Conservation (phyloP, 2,329 filamentous ascomycete species). For the Diaporthe batatas region DNA sequence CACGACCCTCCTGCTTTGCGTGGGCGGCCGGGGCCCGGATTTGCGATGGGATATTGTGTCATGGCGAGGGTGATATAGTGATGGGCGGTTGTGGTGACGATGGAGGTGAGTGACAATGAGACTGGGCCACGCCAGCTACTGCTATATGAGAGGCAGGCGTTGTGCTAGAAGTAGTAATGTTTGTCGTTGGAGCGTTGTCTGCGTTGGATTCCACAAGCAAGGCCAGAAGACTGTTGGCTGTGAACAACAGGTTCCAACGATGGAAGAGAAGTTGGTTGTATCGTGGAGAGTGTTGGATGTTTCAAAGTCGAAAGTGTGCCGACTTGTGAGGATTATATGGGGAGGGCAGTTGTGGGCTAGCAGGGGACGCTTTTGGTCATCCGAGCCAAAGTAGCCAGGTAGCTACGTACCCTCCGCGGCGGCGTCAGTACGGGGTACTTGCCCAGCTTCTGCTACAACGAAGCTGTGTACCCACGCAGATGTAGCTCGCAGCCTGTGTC, state of each 20-base stretch:
- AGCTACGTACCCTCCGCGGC: background rate
- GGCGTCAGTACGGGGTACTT: background rate
- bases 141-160: background rate
- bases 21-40: conserved; percentile 19
- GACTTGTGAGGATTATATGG: conserved; percentile 25
- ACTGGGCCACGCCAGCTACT: conserved; percentile 3
- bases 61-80: conserved; percentile 4
- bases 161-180: background rate
- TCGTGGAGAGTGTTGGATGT: conserved; percentile 22
- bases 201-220: conserved; percentile 7
- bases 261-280: background rate
- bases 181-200: conserved; percentile 2
- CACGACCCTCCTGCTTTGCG: conserved; percentile 26
- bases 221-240: background rate
- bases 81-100: background rate
- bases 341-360: conserved; percentile 13
- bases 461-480: conserved; percentile 8
- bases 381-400: background rate
- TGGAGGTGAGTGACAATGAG: background rate
- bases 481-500: conserved; percentile 21
- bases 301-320: conserved; percentile 28
- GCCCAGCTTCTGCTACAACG: too few relatives aligned
- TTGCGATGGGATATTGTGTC: background rate
- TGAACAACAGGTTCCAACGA: background rate
- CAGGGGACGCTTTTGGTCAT: conserved; percentile 24